Conservation (phyloP, 352 stramenopile species). For the Pythium pectinolyticum region DNA sequence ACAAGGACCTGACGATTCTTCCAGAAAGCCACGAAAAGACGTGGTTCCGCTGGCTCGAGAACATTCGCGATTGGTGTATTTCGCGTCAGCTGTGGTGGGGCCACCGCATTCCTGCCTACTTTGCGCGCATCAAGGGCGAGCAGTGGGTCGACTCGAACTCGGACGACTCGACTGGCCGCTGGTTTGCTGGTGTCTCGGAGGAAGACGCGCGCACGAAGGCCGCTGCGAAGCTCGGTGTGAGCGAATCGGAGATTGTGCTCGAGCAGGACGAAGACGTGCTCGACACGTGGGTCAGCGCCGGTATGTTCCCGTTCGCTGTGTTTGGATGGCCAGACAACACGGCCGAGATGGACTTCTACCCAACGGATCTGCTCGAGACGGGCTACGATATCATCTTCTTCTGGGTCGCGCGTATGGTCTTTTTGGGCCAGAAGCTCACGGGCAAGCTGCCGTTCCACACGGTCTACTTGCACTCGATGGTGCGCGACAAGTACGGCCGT, state of each 20-base stretch:
- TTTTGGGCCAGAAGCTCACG: constrained; percentile 96
- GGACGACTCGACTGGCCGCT: constrained; percentile 55
- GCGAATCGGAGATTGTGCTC: constrained; percentile 72
- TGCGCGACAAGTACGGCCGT: constrained; percentile 96
- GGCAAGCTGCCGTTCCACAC: constrained; percentile 96
- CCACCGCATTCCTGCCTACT: constrained; percentile 99
- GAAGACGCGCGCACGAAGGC: constrained; percentile 91
- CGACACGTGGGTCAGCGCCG: constrained; percentile 98
- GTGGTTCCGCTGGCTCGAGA: constrained; percentile 97
- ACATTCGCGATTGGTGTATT: constrained; percentile 99
- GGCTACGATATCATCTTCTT: constrained; percentile 99
- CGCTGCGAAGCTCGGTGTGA: constrained; percentile 58
- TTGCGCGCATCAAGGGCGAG: constrained; percentile 88
- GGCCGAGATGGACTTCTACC: constrained; percentile 92
- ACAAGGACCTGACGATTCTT: constrained; percentile 81
- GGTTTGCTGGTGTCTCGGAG: constrained; percentile 76
- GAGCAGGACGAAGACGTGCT: constrained; percentile 99
- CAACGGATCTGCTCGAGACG: constrained; percentile 97
- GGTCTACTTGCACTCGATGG: constrained; percentile 97
- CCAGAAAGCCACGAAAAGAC: constrained; percentile 92
- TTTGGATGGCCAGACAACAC: constrained; percentile 80
- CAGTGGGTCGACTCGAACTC: constrained; percentile 72
- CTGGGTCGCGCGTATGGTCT: constrained; percentile 98
- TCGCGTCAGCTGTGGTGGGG: constrained; percentile 99
- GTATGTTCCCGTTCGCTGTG: constrained; percentile 94